Evolutionary conservation across 106 monocot species (phyloP), one percentile per base, ranked within the genome.

Genomic region (Acorus calamus): DNA sequence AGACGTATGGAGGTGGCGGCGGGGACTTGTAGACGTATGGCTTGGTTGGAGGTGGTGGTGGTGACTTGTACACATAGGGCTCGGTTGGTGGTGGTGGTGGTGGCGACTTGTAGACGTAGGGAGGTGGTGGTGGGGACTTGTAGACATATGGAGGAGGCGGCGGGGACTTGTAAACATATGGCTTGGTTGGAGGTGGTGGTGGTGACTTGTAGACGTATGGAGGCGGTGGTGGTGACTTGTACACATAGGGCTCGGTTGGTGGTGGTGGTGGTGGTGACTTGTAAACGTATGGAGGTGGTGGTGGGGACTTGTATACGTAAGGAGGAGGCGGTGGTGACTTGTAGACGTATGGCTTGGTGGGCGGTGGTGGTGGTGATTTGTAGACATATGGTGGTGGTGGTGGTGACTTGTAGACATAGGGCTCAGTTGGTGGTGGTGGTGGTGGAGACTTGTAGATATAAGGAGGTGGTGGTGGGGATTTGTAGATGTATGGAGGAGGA

Each of bases 11-110:
- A 8, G 69, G 47, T 4, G 69, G 69, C 0, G 57, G 51, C 51
- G 63, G 62, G 53, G 47, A 44, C 46, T 63, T 47, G 59, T 70
- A 74, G 6, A 28, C 4, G 55, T 28, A 28, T 0, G 81, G 81
- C 46, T 81, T 72, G 50, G 57, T 28, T 28, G 28, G 28, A 0
- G 63, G 63, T 13, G 63, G 63, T 50, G 63, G 63, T 50, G 63
- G 63, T 7, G 63, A 63, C 3, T 7, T 28, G 50, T 63, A 50
- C 8, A 28, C 7, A 41, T 63, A 63, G n/a, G n/a, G n/a, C n/a
- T n/a, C n/a, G n/a, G n/a, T n/a, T n/a, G n/a, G n/a, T 5, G 63
- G 63, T 41, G 50, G 49, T 28, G 63, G 63, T 6, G 63, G 63
- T 12, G 63, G 50, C 4, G 63, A 28, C 1, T 28, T 28, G 28